Percentiles rank a stretch among this genome's conserved stretches.
Evolutionary conservation across 2,329 filamentous ascomycete species (phyloP).

Genomic region (Hymenoscyphus scutula): DNA sequence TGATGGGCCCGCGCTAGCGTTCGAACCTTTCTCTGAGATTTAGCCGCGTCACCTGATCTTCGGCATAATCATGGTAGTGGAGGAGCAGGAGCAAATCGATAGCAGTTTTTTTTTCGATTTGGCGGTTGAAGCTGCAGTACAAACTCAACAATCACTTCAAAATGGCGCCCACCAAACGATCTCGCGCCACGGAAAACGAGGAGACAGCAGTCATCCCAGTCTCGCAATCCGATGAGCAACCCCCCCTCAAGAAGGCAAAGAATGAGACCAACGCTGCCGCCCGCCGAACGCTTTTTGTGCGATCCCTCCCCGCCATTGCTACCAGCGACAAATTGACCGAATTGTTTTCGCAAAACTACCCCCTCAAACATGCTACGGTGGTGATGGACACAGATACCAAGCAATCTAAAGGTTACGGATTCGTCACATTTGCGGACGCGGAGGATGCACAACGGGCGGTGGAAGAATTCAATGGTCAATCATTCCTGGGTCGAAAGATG

Average conservation of each 20-base stretch:
- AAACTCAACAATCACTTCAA: conserved; percentile 11
- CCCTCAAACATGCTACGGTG: conserved; percentile 93
- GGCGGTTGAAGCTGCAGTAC: not conserved
- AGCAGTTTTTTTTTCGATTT: conserved; percentile 10
- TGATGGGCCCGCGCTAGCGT: too few relatives aligned
- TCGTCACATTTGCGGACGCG: conserved; percentile 92
- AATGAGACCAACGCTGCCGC: conserved; percentile 50
- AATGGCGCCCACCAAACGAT: conserved; percentile 31
- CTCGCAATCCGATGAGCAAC: conserved; percentile 25
- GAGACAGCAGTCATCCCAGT: conserved; percentile 19
- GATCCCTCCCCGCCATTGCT: conserved; percentile 73
- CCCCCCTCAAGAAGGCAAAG: conserved; percentile 53
- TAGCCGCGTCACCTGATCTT: too few relatives aligned
- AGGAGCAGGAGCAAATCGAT: not conserved
- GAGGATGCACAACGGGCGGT: conserved; percentile 84
- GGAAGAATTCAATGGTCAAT: conserved; percentile 74
- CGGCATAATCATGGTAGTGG: too few relatives aligned
- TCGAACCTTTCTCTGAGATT: too few relatives aligned
- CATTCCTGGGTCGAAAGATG: conserved; percentile 77
- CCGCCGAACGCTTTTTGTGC: conserved; percentile 79
- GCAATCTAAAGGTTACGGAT: conserved; percentile 86
- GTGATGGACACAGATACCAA: conserved; percentile 85
- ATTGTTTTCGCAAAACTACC: conserved; percentile 90
- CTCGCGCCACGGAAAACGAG: conserved; percentile 26
- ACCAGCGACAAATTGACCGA: conserved; percentile 82